Base-by-base conservation (phyloP, 805 yeast genomes). In the Diddensiella caesifluorescens region DNA sequence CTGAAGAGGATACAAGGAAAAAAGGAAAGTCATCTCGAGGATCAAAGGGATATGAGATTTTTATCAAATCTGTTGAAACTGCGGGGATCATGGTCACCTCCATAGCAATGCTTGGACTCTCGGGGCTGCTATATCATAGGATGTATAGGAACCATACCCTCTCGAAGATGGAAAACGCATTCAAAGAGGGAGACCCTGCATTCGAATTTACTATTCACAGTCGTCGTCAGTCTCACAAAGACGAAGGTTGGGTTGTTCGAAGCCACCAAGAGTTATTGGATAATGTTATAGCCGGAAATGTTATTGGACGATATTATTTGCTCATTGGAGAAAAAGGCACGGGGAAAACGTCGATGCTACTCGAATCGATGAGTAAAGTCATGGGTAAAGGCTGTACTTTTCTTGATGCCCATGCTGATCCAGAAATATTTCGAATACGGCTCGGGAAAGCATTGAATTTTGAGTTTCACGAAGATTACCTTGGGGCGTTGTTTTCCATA, bases 301-400 rank as follows among this genome's bases (percentile, higher is more conserved):
- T 74, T 1, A 62, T 61, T 4, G 94, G 95, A 0, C 60, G 90
- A 13, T 85, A 84, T 61, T 80, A 76, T 54, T 63, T 85, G 36
- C 56, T 85, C 7, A 73, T 85, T 30, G 95, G 95, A 22, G 95
- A 84, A 57, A 84, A 85, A 57, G 95, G 95, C 1, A 84, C 92
- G 0, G 95, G 95, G 2, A 84, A 84, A 56, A 79, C 88, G 0
- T 79, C 90, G 0, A 71, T 86, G 67, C 69, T 85, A 12, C 61
- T 82, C 52, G 87, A 84, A 49, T 73, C 87, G 2, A 75, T 85
- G 68, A 72, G 77, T 45, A 74, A 79, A 49, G 76, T 75, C 2
- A 64, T 71, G 28, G 86, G 89, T 0, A 60, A 63, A 38, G 75
- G 80, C 52, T 84, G 86, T 38, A 75, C 86, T 0, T 70, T 80